Evolutionary conservation across 495 filamentous ascomycete genomes (phyloP), one percentile per base, ranked within the genome.

Genomic region (Neurospora sp.): DNA sequence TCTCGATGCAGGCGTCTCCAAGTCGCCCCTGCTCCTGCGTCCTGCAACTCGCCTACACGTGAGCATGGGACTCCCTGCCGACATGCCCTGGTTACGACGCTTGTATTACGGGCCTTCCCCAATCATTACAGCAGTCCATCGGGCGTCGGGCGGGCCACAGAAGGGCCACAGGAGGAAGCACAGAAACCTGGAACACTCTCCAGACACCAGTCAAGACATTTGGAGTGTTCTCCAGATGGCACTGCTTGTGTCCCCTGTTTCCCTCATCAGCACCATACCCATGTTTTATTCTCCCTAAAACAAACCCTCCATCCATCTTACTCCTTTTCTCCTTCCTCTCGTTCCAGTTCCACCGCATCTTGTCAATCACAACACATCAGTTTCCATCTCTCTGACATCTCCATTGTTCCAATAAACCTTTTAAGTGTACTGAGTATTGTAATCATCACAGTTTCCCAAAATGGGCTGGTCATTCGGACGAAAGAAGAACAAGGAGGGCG

Each of bases 401-500:
- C 27, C 27, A 16, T 66, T 0, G 54, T 66, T 35, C 14, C 27
- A 16, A 31, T 31, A 31, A 16, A 20, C 44, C 14, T 18, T 18
- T 62, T 0, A 66, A 66, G 11, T 35, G 54, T 66, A 66, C 54
- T 66, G 2, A 66, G 54, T 35, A 66, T 66, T 66, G 54, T 66
- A 66, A 66, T 35, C 27, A 66, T 37, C 14, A 35, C 54, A 66
- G 54, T 35, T 35, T 66, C 54, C 27, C 23, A 66, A 66, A 37
- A 66, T 66, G 54, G 54, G 54, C 54, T 66, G 54, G 54, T 66
- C 54, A 18, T 66, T 85, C 84, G 42, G 84, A 86, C 70, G 86
- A 35, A 66, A 66, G 54, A 66, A 66, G 54, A 66, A 85, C 73
- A 92, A 91, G 86, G 89, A 88, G 79, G 86, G 87, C 77, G 85